Evolutionary conservation across 2,329 filamentous ascomycete genomes (phyloP).

Genomic region (Cladosporium sp.): DNA sequence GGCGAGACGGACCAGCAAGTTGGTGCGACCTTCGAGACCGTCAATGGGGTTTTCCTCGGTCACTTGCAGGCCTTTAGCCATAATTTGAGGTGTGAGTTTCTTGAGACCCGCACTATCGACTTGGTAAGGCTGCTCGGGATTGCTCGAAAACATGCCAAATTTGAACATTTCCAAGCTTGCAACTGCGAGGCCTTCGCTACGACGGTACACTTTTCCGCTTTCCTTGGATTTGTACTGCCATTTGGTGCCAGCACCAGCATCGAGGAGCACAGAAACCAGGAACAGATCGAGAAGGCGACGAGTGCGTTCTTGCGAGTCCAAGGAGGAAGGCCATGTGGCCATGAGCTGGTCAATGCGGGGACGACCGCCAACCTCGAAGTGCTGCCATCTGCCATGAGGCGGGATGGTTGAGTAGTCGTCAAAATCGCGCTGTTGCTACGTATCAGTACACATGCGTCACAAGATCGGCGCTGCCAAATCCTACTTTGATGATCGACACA

Average conservation of each 20-base stretch:
- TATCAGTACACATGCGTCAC: neutral
- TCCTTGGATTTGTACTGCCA: slow-evolving; percentile 94
- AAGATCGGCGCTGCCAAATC: neutral
- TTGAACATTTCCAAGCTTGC: slow-evolving; percentile 90
- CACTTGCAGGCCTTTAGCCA: slow-evolving; percentile 83
- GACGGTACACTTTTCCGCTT: slow-evolving; percentile 73
- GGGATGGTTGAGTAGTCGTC: slow-evolving; percentile 70
- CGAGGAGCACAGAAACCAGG: slow-evolving; percentile 73
- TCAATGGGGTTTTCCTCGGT: slow-evolving; percentile 74
- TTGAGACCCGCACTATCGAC: slow-evolving; percentile 81
- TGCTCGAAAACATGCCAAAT: slow-evolving; percentile 79
- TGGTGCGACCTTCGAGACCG: slow-evolving; percentile 78
- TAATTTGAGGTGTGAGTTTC: slow-evolving; percentile 65
- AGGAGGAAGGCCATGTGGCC: slow-evolving; percentile 61
- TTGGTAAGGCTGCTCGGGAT: slow-evolving; percentile 74
- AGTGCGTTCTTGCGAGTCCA: slow-evolving; percentile 70
- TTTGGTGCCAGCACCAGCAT: slow-evolving; percentile 81
- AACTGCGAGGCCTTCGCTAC: slow-evolving; percentile 83
- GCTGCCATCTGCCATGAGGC: slow-evolving; percentile 79
- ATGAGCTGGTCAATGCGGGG: slow-evolving; percentile 70
- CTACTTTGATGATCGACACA: slow-evolving; percentile 89
- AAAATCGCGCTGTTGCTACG: slow-evolving; percentile 58
- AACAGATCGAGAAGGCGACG: slow-evolving; percentile 74
- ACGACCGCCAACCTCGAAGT: slow-evolving; percentile 75
- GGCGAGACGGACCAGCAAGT: slow-evolving; percentile 70